Evolutionary conservation across 768 basidiomycete genomes (phyloP), one percentile per base, ranked within the genome.

Genomic region (Phaeotremella skinneri): DNA sequence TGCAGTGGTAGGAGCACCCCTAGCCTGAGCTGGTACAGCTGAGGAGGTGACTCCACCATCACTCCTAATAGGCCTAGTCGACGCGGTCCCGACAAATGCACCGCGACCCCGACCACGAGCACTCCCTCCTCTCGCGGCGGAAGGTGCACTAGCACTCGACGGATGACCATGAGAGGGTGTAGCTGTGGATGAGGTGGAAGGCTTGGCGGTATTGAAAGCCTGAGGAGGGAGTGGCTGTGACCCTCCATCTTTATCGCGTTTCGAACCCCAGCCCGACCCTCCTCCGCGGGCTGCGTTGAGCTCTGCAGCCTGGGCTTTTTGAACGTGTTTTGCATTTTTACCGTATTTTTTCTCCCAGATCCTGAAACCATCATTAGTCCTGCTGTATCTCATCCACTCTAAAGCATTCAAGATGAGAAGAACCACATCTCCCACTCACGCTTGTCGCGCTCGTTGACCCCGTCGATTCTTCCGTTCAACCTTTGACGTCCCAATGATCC

Each of bases 281-380:
- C 34, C 49, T 63, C 45, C 16, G 54, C 64, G 13, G 25, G 43
- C 56, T 56, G 56, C 30, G 50, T 65, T 56, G 26, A 29, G 56
- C 42, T 48, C 49, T 21, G 34, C 37, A 45, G 34, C 48, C 34
- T 31, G 39, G 59, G 79, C 76, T 64, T 85, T 87, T 78, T 88
- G 87, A 78, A 93, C 83, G 76, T 98, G 94, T 74, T 94, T 96
- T 23, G 94, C 93, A 61, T 86, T 84, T 60, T 81, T 83, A 49
- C 94, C 94, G 68, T 85, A 98, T 77, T 92, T 97, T 79, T 91
- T 93, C 79, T 97, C 94, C 93, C 94, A 97, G 65, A 98, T 96
- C 1, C 93, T 97, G 68, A 41, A 34, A 11, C 50, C 43, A 23
- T 45, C 23, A 45, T 6, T 14, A 21, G 13, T 45, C 6, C 37